A percentile compares a stretch with the other conserved stretches of the same genome.
These are phyloP conservation scores for Citrus maxima DNA, from an alignment of 345 rosid genomes.

Conservation along the genomic window DNA sequence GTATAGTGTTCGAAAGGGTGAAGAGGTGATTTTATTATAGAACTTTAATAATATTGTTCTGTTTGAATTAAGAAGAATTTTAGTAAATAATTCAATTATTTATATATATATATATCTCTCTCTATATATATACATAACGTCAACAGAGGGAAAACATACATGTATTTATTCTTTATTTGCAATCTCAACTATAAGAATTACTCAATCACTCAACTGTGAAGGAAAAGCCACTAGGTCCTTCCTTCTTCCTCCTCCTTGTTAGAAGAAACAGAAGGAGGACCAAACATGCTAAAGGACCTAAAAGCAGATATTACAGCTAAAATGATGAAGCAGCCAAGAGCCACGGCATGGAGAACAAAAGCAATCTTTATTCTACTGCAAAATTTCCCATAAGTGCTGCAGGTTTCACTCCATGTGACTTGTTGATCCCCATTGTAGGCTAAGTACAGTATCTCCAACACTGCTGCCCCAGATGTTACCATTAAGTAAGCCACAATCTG, in stretches of 20 bases:
- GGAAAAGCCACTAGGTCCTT: neutral
- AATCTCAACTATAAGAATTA: neutral
- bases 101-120: no score
- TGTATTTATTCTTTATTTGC: neutral
- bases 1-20: no score
- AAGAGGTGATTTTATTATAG: no score
- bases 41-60: neutral
- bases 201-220: neutral
- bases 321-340: conserved; percentile 49
- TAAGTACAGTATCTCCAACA: conserved; percentile 53
- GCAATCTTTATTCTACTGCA: conserved; percentile 59
- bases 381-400: conserved; percentile 55
- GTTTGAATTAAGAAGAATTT: neutral
- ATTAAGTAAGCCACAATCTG: conserved; percentile 77
- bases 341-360: conserved; percentile 57
- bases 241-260: conserved; percentile 25
- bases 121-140: neutral
- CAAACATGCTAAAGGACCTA: conserved; percentile 64
- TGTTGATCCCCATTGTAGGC: conserved; percentile 59
- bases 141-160: neutral
- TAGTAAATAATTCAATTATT: neutral
- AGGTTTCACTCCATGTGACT: conserved; percentile 88
- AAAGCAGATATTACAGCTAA: conserved; percentile 75
- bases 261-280: conserved; percentile 50
- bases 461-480: conserved; percentile 79